Evolutionary conservation across 257 asterid genomes (phyloP).

Genomic region (Ajuga chamaepitys): DNA sequence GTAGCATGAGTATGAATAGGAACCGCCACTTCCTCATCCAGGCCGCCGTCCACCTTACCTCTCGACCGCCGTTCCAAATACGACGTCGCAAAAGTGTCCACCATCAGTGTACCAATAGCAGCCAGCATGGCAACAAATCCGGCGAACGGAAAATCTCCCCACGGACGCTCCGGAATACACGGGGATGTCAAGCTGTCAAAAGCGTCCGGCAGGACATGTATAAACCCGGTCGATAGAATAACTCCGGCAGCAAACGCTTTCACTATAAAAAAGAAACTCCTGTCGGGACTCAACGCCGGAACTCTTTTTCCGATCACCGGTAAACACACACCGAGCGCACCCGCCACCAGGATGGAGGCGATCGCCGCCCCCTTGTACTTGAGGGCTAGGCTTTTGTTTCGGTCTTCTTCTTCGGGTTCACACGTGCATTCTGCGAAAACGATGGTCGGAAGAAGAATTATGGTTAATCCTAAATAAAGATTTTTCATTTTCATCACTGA

Average conservation of each 20-base stretch:
- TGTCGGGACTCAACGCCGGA: conserved; percentile 39
- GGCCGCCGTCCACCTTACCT: not conserved
- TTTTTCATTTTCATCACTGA: no score
- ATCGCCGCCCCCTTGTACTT: conserved; percentile 34
- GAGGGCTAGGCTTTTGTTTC: conserved; percentile 24
- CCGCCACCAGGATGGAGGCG: conserved; percentile 33
- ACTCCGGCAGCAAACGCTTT: conserved; percentile 65
- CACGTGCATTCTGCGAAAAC: conserved; percentile 34
- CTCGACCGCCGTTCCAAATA: conserved; percentile 13
- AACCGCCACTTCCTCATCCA: conserved; percentile 9
- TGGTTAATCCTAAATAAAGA: not conserved
- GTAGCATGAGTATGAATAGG: conserved; percentile 22
- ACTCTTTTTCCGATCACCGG: conserved; percentile 28
- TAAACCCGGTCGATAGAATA: conserved; percentile 44
- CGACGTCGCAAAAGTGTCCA: conserved; percentile 37
- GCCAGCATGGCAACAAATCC: conserved; percentile 42
- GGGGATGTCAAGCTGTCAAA: conserved; percentile 36
- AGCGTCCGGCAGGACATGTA: conserved; percentile 43
- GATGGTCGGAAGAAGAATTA: conserved; percentile 3
- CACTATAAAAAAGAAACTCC: conserved; percentile 32
- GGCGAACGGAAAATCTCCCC: conserved; percentile 49
- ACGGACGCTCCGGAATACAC: conserved; percentile 23
- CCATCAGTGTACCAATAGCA: conserved; percentile 40
- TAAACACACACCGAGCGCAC: conserved; percentile 34
- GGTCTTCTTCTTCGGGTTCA: conserved; percentile 18